Percentiles rank a stretch among this genome's conserved stretches.
Conservation (phyloP, 2,329 filamentous ascomycete species). For the Fragosphaeria purpurea region DNA sequence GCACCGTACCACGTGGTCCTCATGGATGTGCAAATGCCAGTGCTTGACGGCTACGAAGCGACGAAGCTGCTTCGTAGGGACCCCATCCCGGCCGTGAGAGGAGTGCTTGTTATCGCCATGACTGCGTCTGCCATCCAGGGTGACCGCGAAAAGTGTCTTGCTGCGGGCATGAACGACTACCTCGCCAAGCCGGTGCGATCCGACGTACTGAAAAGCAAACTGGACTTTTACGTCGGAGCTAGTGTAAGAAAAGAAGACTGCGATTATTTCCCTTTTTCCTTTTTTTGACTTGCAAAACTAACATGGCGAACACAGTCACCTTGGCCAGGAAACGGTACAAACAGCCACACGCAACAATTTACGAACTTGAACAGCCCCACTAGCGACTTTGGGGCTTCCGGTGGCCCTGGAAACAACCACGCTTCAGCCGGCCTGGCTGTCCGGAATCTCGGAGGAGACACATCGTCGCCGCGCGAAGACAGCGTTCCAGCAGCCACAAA, state of each 20-base stretch:
- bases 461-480: too few relatives aligned
- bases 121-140: slow-evolving; percentile 91
- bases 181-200: slow-evolving; percentile 90
- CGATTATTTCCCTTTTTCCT: too few relatives aligned
- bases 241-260: slow-evolving; percentile 21
- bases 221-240: slow-evolving; percentile 47
- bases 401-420: too few relatives aligned
- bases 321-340: slow-evolving; percentile 13
- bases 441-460: too few relatives aligned
- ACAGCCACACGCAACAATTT: neutral
- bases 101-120: slow-evolving; percentile 93
- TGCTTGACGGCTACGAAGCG: slow-evolving; percentile 85
- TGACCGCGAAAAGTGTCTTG: slow-evolving; percentile 89
- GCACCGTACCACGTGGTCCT: slow-evolving; percentile 80
- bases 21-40: slow-evolving; percentile 96
- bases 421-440: too few relatives aligned
- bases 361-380: too few relatives aligned
- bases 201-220: slow-evolving; percentile 73
- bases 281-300: too few relatives aligned
- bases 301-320: too few relatives aligned
- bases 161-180: slow-evolving; percentile 96
- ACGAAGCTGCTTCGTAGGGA: slow-evolving; percentile 76
- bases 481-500: too few relatives aligned
- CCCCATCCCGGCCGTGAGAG: slow-evolving; percentile 62
- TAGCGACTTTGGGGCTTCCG: too few relatives aligned